A percentile compares a stretch with the other conserved stretches of the same genome.
Evolutionary conservation across 768 basidiomycete species (phyloP).

Genomic region (Hericium rajendrae): DNA sequence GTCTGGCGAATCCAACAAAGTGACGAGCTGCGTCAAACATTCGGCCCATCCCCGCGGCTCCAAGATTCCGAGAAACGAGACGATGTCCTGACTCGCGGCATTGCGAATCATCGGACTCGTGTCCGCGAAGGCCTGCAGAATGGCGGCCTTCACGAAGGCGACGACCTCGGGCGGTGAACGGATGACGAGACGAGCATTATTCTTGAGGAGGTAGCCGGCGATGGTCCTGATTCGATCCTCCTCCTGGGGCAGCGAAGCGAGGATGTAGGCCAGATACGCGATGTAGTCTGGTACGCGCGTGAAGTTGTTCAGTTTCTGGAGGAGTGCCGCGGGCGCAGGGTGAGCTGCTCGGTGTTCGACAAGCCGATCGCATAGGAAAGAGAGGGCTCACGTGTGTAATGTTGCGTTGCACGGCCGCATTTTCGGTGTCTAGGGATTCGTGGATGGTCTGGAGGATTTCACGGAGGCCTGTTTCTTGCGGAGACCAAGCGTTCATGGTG

Average conservation of each 20-base stretch:
- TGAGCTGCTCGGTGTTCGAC: conserved; percentile 9
- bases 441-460: conserved; percentile 89
- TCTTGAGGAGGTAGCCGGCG: conserved; percentile 95
- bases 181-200: conserved; percentile 77
- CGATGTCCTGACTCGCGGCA: conserved; percentile 89
- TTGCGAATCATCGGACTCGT: conserved; percentile 82
- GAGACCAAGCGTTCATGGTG: conserved; percentile 62
- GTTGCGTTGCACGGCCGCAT: conserved; percentile 55
- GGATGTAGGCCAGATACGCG: conserved; percentile 91
- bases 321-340: conserved; percentile 12
- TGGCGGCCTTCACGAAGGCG: conserved; percentile 63
- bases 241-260: conserved; percentile 70
- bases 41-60: conserved; percentile 95
- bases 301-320: conserved; percentile 78
- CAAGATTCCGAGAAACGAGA: conserved; percentile 76
- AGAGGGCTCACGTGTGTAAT: conserved; percentile 66
- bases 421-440: conserved; percentile 77
- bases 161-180: conserved; percentile 55
- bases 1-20: conserved; percentile 69
- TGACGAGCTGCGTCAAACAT: conserved; percentile 78
- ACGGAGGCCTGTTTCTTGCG: conserved; percentile 76
- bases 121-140: conserved; percentile 77
- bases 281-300: conserved; percentile 89
- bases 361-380: conserved; percentile 5
- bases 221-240: conserved; percentile 91